phyloP scores from a whole-genome alignment of 116 monocot species.

The Phalaenopsis hybrid region DNA sequence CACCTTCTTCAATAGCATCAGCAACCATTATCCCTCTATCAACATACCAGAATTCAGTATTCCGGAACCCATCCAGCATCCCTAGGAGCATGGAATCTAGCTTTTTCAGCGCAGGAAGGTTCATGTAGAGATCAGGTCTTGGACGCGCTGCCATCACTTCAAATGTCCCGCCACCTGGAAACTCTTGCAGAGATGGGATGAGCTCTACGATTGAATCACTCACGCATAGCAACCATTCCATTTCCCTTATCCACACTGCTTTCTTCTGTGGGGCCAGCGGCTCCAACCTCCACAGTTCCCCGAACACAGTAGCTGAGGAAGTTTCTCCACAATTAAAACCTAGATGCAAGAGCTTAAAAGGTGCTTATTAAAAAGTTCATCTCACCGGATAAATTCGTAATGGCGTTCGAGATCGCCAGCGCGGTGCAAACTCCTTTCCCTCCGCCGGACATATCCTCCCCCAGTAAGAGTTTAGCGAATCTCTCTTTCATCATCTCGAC shows the following conservation, averaged over 20 bases:
- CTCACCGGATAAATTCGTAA: conserved; percentile 89
- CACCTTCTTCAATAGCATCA: conserved; percentile 42
- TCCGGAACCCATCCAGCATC: conserved; percentile 74
- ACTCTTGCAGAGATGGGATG: conserved; percentile 77
- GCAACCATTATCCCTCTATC: conserved; percentile 70
- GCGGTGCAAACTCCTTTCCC: conserved; percentile 96
- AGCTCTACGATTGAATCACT: conserved; percentile 90
- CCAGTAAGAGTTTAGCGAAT: conserved; percentile 88
- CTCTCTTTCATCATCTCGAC: conserved; percentile 98
- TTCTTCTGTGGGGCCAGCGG: conserved; percentile 79
- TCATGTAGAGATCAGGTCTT: conserved; percentile 78
- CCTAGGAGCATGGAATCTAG: conserved; percentile 81
- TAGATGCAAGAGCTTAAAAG: background rate
- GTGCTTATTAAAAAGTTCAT: background rate
- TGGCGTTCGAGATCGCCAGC: conserved; percentile 92
- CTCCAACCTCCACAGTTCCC: conserved; percentile 92
- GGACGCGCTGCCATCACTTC: conserved; percentile 90
- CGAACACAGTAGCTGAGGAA: conserved; percentile 81
- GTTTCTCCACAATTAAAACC: conserved; percentile 6
- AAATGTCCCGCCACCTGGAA: conserved; percentile 88
- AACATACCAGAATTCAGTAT: conserved; percentile 90
- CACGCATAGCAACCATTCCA: conserved; percentile 86
- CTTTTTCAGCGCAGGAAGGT: conserved; percentile 94
- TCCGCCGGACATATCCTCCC: conserved; percentile 96
- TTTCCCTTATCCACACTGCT: conserved; percentile 84